These are phyloP conservation scores for Chlorella ohadii DNA, from an alignment of 139 green algal genomes.

Conservation along the genomic window DNA sequence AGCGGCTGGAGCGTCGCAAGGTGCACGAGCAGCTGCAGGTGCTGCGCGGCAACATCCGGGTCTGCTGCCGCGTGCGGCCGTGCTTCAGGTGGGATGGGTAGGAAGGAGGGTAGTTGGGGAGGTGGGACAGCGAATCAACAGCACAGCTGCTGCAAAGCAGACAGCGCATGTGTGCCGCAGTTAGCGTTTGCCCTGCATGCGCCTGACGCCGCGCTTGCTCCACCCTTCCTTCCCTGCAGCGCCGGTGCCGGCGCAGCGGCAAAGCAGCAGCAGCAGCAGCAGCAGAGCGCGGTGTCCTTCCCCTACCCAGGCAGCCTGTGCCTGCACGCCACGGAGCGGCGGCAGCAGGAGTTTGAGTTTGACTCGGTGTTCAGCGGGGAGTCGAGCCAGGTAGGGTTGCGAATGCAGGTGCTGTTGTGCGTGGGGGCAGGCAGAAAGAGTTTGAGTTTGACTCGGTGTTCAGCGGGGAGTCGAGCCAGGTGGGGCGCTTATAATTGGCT, in stretches of 20 bases:
- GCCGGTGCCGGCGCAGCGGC: neutral
- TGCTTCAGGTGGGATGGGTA: neutral
- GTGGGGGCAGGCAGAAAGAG: constrained; percentile 55
- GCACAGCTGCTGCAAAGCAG: too few species aligned
- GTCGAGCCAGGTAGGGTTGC: constrained; percentile 35
- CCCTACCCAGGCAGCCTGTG: constrained; percentile 62
- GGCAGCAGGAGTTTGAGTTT: constrained; percentile 67
- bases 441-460: constrained; percentile 70
- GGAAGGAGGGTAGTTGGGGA: neutral
- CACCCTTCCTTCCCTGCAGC: neutral
- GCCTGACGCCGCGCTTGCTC: too few species aligned
- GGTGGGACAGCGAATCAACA: too few species aligned
- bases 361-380: constrained; percentile 52
- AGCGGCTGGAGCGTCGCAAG: constrained; percentile 64
- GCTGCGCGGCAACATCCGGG: constrained; percentile 79
- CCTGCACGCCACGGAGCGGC: constrained; percentile 46
- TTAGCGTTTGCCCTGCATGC: neutral
- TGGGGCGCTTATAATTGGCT: too few species aligned
- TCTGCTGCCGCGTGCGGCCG: constrained; percentile 66
- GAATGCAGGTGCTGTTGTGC: too few species aligned
- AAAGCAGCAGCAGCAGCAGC: neutral
- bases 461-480: constrained; percentile 43
- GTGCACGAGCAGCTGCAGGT: constrained; percentile 55
- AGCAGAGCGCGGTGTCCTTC: constrained; percentile 46
- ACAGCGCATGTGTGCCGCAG: too few species aligned